Conservation (phyloP, 2,329 filamentous ascomycete genomes). For the Bertia moriformis region DNA sequence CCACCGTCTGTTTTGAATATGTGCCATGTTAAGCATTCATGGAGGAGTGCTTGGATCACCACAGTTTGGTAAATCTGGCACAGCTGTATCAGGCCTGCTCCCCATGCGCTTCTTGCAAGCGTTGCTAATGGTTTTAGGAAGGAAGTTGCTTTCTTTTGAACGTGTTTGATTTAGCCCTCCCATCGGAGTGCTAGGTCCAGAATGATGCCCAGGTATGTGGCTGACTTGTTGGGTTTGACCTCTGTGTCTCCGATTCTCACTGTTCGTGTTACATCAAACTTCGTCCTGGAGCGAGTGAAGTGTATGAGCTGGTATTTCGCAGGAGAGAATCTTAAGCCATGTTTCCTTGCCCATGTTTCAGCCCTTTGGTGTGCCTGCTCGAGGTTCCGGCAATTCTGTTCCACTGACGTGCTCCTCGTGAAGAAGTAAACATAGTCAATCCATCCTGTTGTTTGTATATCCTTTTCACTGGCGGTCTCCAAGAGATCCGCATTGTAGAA, state of each 20-base stretch:
- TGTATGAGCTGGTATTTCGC: constrained; percentile 5
- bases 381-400: neutral
- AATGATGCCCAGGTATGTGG: neutral
- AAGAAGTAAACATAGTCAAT: constrained; percentile 7
- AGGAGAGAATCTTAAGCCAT: constrained; percentile 4
- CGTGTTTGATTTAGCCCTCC: constrained; percentile 3
- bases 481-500: constrained; percentile 15
- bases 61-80: constrained; percentile 12
- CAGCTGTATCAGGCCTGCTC: constrained; percentile 7
- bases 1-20: constrained; percentile 1
- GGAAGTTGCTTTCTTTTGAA: constrained; percentile 5
- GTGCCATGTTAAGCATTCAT: constrained; percentile 10
- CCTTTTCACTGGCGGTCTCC: constrained; percentile 6
- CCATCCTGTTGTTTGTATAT: constrained; percentile 7
- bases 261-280: neutral
- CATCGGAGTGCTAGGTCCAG: constrained; percentile 3
- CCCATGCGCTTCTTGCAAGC: constrained; percentile 7
- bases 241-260: neutral
- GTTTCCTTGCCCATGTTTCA: constrained; percentile 4
- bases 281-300: constrained; percentile 2
- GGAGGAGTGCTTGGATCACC: constrained; percentile 13
- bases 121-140: constrained; percentile 6
- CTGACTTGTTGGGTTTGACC: neutral
- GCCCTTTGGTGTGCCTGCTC: constrained; percentile 2
- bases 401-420: neutral